These are phyloP conservation scores for Porphyra umbilicalis DNA, from an alignment of 31 red algal species.

Conservation along the genomic window DNA sequence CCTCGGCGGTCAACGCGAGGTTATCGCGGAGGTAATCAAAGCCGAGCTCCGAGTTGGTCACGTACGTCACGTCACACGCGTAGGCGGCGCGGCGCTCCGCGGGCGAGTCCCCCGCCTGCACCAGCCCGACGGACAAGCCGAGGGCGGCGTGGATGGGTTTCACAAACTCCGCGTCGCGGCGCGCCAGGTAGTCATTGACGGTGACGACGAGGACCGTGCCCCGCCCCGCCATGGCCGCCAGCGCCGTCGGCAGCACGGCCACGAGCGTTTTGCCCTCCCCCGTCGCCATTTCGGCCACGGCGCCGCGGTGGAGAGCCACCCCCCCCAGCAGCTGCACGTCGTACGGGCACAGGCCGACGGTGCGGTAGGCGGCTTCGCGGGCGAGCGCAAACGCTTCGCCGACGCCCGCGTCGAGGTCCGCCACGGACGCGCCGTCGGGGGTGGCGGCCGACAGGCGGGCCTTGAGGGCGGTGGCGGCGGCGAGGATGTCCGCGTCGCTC, in stretches of 20 bases:
- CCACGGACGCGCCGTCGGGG: not conserved
- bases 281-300: slow-evolving; percentile 88
- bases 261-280: slow-evolving; percentile 98
- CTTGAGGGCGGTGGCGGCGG: not conserved
- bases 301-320: slow-evolving; percentile 62
- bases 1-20: slow-evolving; percentile 56
- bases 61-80: slow-evolving; percentile 78
- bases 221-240: slow-evolving; percentile 48
- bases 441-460: not conserved
- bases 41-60: slow-evolving; percentile 94
- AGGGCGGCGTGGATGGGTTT: slow-evolving; percentile 61
- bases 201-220: slow-evolving; percentile 79
- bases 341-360: slow-evolving; percentile 75
- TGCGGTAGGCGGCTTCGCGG: slow-evolving; percentile 74
- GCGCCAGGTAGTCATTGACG: slow-evolving; percentile 94
- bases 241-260: slow-evolving; percentile 47
- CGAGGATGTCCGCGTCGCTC: not conserved
- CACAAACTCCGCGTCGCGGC: slow-evolving; percentile 63
- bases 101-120: slow-evolving; percentile 32
- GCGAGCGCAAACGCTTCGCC: slow-evolving; percentile 79
- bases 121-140: slow-evolving; percentile 68
- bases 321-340: slow-evolving; percentile 95
- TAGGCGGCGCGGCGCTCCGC: slow-evolving; percentile 53
- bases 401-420: slow-evolving; percentile 33
- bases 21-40: slow-evolving; percentile 98